phyloP scores from a whole-genome alignment of 2,329 filamentous ascomycete genomes.

The Chrysoporthe austroafricana region DNA sequence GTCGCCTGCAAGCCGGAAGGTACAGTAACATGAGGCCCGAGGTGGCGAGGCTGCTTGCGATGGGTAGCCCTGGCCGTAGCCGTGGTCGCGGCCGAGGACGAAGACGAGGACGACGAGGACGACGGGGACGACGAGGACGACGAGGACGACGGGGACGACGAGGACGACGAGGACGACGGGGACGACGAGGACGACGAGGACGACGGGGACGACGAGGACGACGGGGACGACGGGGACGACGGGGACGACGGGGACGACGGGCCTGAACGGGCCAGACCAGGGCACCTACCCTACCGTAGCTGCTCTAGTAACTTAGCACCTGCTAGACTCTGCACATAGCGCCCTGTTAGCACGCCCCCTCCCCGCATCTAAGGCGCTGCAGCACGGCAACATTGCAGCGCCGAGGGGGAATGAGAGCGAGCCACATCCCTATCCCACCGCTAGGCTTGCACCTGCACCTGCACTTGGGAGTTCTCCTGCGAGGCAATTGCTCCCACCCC shows the following conservation, averaged over 20 bases:
- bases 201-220: too few relatives aligned
- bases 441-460: neutral
- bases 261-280: neutral
- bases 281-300: neutral
- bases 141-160: too few relatives aligned
- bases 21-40: neutral
- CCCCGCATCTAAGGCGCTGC: neutral
- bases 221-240: too few relatives aligned
- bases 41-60: neutral
- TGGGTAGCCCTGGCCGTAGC: neutral
- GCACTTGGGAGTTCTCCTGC: neutral
- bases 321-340: neutral
- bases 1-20: neutral
- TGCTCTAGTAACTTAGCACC: neutral
- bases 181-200: too few relatives aligned
- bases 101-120: too few relatives aligned
- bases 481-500: neutral
- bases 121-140: too few relatives aligned
- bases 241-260: neutral
- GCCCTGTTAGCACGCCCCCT: neutral
- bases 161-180: too few relatives aligned
- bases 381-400: neutral
- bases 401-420: constrained; percentile 6
- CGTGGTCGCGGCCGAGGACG: neutral
- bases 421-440: neutral